Evolutionary conservation across 805 yeast genomes (phyloP), one percentile per base, ranked within the genome.

Genomic region (Ogataea salicorniae): DNA sequence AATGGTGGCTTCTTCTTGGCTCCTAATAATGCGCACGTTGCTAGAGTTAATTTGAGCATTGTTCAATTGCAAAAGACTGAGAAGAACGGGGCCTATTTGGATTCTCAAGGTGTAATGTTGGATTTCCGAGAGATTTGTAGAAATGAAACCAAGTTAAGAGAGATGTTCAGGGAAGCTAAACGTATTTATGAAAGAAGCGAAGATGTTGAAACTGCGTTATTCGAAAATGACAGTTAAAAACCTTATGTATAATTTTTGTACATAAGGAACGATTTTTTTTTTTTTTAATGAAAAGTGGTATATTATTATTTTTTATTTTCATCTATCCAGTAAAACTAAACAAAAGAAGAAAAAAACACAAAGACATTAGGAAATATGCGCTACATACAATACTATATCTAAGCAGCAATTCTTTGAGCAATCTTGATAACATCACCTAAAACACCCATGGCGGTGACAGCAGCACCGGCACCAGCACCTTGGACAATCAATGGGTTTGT

Each of bases 401-500:
- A 42, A 15, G 16, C 63, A 43, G 83, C 84, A 45, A 88, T 68
- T 74, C 96, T 83, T 72, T 91, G 90, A 39, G 95, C 96, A 58
- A 89, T 83, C 75, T 89, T 94, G 64, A 94, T 78, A 35, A 87
- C 83, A 66, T 94, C 99, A 46, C 95, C 96, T 56, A 94, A 77
- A 39, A 94, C 97, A 69, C 99, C 99, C 60, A 66, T 66, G 39
- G 84, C 83, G 44, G 84, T 79, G 41, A 79, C 82, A 35, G 77
- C 84, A 46, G 83, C 82, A 55, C 95, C 94, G 59, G 84, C 83
- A 61, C 95, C 99, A 33, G 99, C 99, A 71, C 99, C 99, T 76
- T 94, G 99, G 60, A 94, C 79, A 53, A 94, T 84, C 66, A 94
- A 76, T 46, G 99, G 99, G 70, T 88, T 89, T 37, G 84, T 79